Evolutionary conservation across 1,284 basidiomycete species (phyloP).

Genomic region (Ceratobasidium sp.): DNA sequence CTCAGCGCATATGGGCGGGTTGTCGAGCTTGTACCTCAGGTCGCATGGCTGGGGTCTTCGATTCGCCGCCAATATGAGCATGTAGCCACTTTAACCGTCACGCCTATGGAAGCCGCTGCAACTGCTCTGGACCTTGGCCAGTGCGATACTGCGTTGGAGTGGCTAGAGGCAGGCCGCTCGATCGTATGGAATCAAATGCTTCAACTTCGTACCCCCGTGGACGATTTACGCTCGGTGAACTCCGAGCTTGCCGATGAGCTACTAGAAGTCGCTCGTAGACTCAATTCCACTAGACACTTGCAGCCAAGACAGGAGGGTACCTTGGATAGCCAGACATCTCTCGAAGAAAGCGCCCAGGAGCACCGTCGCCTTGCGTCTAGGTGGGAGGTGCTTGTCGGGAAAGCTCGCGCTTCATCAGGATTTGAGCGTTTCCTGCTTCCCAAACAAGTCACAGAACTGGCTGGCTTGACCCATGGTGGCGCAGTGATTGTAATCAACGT

Average conservation of each 20-base stretch:
- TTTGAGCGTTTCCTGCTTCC: no score
- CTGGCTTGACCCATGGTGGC: no score
- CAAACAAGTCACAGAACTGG: no score
- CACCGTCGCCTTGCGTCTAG: no score
- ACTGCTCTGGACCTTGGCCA: background rate
- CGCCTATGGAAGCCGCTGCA: conserved; percentile 6
- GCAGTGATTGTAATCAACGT: no score
- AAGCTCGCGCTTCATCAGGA: no score
- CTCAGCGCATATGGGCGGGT: background rate
- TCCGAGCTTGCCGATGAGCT: background rate
- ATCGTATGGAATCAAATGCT: conserved; percentile 52
- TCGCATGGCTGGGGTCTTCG: conserved; percentile 14
- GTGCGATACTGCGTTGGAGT: conserved; percentile 47
- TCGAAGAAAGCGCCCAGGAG: no score
- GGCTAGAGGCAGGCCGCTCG: conserved; percentile 50
- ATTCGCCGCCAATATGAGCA: background rate
- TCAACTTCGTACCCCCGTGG: conserved; percentile 51
- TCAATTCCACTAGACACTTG: no score
- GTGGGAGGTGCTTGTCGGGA: no score
- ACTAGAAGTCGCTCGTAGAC: background rate
- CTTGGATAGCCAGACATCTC: no score
- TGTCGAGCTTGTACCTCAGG: conserved; percentile 9
- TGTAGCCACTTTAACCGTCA: background rate
- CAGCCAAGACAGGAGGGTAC: no score
- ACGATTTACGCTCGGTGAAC: conserved; percentile 46